Evolutionary conservation across 164 flowering plant species (phyloP), one percentile per base, ranked within the genome.

Genomic region (Warburgia ugandensis): DNA sequence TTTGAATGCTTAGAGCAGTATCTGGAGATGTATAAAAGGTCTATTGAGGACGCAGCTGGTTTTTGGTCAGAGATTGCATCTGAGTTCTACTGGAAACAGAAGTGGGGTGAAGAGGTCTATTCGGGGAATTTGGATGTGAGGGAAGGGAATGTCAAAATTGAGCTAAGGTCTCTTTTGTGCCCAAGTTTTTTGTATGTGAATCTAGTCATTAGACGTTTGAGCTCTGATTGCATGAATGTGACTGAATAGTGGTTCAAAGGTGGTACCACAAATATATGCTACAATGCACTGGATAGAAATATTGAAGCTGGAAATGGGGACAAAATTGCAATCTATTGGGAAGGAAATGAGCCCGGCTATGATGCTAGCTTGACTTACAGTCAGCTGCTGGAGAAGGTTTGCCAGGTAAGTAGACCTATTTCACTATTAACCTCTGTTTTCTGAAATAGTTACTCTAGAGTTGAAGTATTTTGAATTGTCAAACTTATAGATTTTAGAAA

Each of bases 211-310:
- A n/a, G n/a, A n/a, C n/a, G n/a, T n/a, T n/a, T n/a, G n/a, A n/a
- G n/a, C n/a, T n/a, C n/a, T n/a, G n/a, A n/a, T n/a, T n/a, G n/a
- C n/a, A n/a, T n/a, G n/a, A n/a, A n/a, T n/a, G n/a, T n/a, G n/a
- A n/a, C n/a, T n/a, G n/a, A n/a, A 50, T 85, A 92, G 99, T 92
- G 99, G 99, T 92, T 92, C 73, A 92, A 86, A 68, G 95, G 97
- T 23, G 99, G 97, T 20, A 44, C 69, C 29, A 92, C 97, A 72
- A 92, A 92, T 66, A 80, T 92, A 39, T 84, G 89, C 71, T 89
- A 88, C 74, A 92, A 88, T 50, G 89, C 94, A 52, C 59, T 92
- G 64, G 99, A 92, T 65, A 64, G 79, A 61, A 80, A 82, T 46
- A 66, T 92, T 11, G 78, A 81, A 41, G 72, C 73, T 29, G 99